Evolutionary conservation across 257 asterid species (phyloP).

Genomic region (Penstemon barbatus): DNA sequence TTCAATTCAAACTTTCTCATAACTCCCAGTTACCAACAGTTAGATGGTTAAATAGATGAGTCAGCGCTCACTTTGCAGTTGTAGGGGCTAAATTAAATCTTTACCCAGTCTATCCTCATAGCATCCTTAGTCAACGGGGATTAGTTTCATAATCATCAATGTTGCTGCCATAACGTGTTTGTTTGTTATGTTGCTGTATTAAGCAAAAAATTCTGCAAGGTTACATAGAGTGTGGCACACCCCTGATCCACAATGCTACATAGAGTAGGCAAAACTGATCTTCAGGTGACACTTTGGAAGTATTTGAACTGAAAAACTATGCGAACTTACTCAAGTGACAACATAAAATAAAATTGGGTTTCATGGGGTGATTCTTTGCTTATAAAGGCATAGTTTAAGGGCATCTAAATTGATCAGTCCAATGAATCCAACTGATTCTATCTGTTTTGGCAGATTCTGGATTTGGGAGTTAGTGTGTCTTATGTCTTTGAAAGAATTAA

Average conservation of each 20-base stretch:
- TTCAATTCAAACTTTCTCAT: no score
- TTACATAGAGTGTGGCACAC: background rate
- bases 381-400: background rate
- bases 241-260: background rate
- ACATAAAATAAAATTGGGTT: constrained; percentile 2
- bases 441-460: constrained; percentile 12
- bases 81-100: constrained; percentile 9
- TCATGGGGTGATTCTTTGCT: background rate
- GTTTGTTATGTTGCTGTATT: background rate
- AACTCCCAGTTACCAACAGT: no score
- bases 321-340: background rate
- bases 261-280: background rate
- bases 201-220: background rate
- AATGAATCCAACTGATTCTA: background rate
- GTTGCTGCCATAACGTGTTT: constrained; percentile 4
- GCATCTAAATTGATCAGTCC: background rate
- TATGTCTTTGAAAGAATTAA: background rate
- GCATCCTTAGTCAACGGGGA: background rate
- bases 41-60: background rate
- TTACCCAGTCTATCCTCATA: constrained; percentile 3
- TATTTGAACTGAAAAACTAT: background rate
- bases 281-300: constrained; percentile 7
- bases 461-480: background rate
- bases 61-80: background rate
- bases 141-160: background rate